Conservation (phyloP, 1,139 yeast genomes). For the Blastobotrys ciferrii region DNA sequence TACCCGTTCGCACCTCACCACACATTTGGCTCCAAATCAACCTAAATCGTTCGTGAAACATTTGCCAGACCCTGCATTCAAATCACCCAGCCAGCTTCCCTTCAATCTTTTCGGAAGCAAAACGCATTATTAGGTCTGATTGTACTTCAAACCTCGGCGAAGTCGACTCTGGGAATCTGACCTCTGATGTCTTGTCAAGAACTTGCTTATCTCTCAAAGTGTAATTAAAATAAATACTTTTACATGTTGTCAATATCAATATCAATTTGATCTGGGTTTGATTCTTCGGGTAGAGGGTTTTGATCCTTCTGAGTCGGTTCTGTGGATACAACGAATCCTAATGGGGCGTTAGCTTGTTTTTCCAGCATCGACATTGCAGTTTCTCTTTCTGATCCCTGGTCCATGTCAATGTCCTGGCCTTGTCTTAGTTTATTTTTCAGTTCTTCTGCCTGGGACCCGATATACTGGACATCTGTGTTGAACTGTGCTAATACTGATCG, state of each 20-base stretch:
- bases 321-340: slow-evolving; percentile 57
- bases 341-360: slow-evolving; percentile 39
- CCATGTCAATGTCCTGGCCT: slow-evolving; percentile 14
- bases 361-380: slow-evolving; percentile 20
- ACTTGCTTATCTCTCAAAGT: no score
- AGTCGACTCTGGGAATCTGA: no score
- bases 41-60: no score
- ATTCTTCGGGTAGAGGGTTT: neutral
- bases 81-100: no score
- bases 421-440: slow-evolving; percentile 9
- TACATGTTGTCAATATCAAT: slow-evolving; percentile 48
- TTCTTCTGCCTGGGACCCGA: slow-evolving; percentile 31
- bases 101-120: no score
- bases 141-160: no score
- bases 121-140: no score
- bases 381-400: slow-evolving; percentile 8
- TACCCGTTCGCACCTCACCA: no score
- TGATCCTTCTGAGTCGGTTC: slow-evolving; percentile 27
- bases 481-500: slow-evolving; percentile 49
- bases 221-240: slow-evolving; percentile 5
- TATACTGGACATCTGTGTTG: slow-evolving; percentile 38
- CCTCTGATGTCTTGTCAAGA: slow-evolving; percentile 48
- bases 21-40: no score
- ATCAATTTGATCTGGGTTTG: slow-evolving; percentile 69
- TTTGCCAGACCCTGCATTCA: no score